These are phyloP conservation scores for Stipa capillata DNA, from an alignment of 176 grass and related monocot species.

Conservation along the genomic window DNA sequence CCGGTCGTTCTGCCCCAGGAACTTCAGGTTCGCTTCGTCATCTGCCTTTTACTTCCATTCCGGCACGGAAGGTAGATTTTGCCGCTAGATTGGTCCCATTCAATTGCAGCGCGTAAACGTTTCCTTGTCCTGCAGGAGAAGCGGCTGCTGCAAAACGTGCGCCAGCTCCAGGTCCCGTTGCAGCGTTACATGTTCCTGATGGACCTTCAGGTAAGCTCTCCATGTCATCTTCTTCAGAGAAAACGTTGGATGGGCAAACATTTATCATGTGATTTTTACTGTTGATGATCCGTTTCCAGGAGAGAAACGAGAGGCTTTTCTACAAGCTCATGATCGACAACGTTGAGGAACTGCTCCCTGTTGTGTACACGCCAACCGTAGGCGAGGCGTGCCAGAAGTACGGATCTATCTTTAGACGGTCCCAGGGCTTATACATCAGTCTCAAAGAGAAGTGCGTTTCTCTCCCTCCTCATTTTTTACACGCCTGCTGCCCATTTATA, in stretches of 20 bases:
- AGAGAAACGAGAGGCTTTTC: slow-evolving; percentile 82
- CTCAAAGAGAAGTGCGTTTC: slow-evolving; percentile 72
- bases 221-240: background rate
- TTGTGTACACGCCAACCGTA: slow-evolving; percentile 94
- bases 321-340: slow-evolving; percentile 87
- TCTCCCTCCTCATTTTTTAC: background rate
- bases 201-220: slow-evolving; percentile 65
- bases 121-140: slow-evolving; percentile 56
- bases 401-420: slow-evolving; percentile 65
- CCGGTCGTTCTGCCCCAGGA: slow-evolving; percentile 44
- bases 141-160: slow-evolving; percentile 74
- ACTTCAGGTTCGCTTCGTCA: slow-evolving; percentile 34
- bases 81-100: background rate
- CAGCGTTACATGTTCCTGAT: slow-evolving; percentile 74
- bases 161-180: slow-evolving; percentile 56
- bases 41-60: too few species aligned
- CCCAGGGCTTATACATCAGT: slow-evolving; percentile 79
- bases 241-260: background rate
- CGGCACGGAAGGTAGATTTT: too few species aligned
- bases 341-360: slow-evolving; percentile 82
- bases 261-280: background rate
- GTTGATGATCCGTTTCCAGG: slow-evolving; percentile 29
- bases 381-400: slow-evolving; percentile 99
- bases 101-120: too few species aligned
- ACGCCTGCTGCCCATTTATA: background rate